phyloP scores from a whole-genome alignment of 2,329 filamentous ascomycete species.

The Tolypocladium endophyticum region DNA sequence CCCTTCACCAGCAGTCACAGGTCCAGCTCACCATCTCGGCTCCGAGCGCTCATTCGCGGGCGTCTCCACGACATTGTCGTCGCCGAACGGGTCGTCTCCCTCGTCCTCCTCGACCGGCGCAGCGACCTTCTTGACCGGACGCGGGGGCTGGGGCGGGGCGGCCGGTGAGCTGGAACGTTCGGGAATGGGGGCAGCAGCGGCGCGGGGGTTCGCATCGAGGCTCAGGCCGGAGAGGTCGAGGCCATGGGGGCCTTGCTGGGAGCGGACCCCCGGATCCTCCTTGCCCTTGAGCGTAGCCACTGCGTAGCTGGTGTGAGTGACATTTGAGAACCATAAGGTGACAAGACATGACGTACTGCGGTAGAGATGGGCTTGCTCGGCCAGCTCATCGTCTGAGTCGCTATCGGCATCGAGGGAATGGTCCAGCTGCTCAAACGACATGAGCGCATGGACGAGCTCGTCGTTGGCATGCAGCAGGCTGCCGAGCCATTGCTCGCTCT shows the following conservation, averaged over 20 bases:
- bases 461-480: slow-evolving; percentile 90
- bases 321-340: slow-evolving; percentile 2
- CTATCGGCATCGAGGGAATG: slow-evolving; percentile 69
- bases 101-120: slow-evolving; percentile 39
- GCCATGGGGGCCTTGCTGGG: slow-evolving; percentile 27
- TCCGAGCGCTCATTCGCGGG: slow-evolving; percentile 17
- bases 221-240: slow-evolving; percentile 35
- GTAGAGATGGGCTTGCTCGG: slow-evolving; percentile 56
- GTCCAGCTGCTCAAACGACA: slow-evolving; percentile 91
- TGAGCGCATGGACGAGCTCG: slow-evolving; percentile 84
- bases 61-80: slow-evolving; percentile 57
- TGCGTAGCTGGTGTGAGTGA: slow-evolving; percentile 12
- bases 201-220: slow-evolving; percentile 27
- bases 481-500: slow-evolving; percentile 85
- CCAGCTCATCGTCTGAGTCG: slow-evolving; percentile 57
- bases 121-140: neutral
- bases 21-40: slow-evolving; percentile 16
- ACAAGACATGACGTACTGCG: slow-evolving; percentile 38
- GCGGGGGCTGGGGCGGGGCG: neutral
- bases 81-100: slow-evolving; percentile 71
- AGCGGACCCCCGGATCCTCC: slow-evolving; percentile 27
- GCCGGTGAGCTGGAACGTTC: neutral
- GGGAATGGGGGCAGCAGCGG: slow-evolving; percentile 29
- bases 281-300: slow-evolving; percentile 44
- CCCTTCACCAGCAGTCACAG: neutral